phyloP scores from a whole-genome alignment of 495 filamentous ascomycete genomes.

The Trichoderma virens region DNA sequence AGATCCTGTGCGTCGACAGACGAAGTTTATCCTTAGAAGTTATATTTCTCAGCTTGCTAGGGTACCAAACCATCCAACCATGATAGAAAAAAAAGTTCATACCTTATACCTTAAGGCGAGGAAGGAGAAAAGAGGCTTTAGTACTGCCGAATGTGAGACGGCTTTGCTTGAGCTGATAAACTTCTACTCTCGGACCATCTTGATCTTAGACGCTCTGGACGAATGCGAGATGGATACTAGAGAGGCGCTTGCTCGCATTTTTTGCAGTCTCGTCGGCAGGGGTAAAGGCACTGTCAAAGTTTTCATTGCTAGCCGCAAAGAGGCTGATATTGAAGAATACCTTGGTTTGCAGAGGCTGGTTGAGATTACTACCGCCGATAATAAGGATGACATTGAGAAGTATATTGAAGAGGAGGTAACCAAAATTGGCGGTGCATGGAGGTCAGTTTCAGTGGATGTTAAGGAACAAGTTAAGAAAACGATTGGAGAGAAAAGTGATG shows the following conservation, averaged over 20 bases:
- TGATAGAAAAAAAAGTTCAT: not conserved
- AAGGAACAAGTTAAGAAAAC: not conserved
- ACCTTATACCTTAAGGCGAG: not conserved
- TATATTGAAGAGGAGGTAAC: not conserved
- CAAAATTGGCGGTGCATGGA: not conserved
- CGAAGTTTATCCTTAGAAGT: not conserved
- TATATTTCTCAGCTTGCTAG: not conserved
- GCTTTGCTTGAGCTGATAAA: not conserved
- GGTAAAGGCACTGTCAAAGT: not conserved
- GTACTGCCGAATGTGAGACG: not conserved
- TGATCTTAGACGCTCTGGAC: not conserved
- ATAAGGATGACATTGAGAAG: not conserved
- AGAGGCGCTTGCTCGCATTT: not conserved
- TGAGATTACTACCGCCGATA: not conserved
- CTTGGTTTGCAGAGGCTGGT: not conserved
- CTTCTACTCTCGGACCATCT: not conserved
- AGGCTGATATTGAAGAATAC: not conserved
- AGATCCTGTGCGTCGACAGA: not conserved
- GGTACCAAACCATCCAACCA: not conserved
- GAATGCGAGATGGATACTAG: not conserved
- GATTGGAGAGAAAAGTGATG: not conserved
- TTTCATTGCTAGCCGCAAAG: not conserved
- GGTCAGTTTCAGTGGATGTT: not conserved
- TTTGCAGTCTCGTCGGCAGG: not conserved
- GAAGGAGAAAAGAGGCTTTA: not conserved